phyloP scores from a whole-genome alignment of 73 alveolate species.

The Uronychia binucleata region DNA sequence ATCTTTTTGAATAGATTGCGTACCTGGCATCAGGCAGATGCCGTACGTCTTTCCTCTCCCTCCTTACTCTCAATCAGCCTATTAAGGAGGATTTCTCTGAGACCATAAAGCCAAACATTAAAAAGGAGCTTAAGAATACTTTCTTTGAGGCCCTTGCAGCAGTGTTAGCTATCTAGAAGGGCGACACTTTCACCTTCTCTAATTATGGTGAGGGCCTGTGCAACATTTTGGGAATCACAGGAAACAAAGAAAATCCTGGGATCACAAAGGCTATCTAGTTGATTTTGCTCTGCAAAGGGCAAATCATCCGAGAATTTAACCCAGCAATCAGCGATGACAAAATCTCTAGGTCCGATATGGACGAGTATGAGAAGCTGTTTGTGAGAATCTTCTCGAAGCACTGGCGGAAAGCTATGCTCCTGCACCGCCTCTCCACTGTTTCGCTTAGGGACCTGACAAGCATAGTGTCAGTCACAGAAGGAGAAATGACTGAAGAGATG shows the following conservation, averaged over 20 bases:
- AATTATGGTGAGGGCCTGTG: not conserved
- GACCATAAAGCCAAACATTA: not conserved
- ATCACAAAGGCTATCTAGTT: not conserved
- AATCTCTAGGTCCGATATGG: not conserved
- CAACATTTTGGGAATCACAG: not conserved
- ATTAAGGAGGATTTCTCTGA: not conserved
- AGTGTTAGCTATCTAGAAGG: not conserved
- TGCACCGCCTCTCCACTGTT: not conserved
- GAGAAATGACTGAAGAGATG: not conserved
- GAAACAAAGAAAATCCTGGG: not conserved
- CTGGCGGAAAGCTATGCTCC: not conserved
- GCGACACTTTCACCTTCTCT: not conserved
- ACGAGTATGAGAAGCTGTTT: not conserved
- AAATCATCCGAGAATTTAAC: not conserved
- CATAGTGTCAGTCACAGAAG: not conserved
- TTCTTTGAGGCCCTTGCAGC: not conserved
- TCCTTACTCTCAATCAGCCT: not conserved
- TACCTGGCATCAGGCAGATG: conserved; percentile 6
- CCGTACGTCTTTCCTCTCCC: not conserved
- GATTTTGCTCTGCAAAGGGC: not conserved
- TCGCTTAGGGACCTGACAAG: not conserved
- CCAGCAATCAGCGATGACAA: not conserved
- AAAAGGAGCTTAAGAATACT: not conserved
- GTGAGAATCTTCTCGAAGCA: not conserved
- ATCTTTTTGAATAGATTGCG: not conserved